These are phyloP conservation scores for Umbelopsis sp. DNA, from an alignment of 192 early-diverging fungal species.

Conservation along the genomic window DNA sequence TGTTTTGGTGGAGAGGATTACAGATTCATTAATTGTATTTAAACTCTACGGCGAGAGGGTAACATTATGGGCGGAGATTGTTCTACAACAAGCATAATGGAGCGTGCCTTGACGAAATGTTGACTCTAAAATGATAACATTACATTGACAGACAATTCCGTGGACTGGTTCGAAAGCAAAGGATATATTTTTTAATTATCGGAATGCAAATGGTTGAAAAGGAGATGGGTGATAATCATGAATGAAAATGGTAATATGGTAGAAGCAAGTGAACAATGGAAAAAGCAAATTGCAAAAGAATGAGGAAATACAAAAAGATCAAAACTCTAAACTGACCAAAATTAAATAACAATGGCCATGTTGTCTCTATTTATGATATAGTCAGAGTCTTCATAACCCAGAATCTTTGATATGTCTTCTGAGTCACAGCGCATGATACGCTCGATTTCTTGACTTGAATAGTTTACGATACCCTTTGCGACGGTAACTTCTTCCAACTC, in stretches of 20 bases:
- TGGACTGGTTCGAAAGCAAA: neutral
- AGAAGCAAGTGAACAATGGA: neutral
- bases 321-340: neutral
- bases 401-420: conserved; percentile 72
- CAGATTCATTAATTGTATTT: too few species aligned
- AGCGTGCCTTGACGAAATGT: too few species aligned
- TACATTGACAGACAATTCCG: neutral
- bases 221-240: neutral
- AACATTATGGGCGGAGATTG: too few species aligned
- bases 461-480: conserved; percentile 91
- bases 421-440: conserved; percentile 86
- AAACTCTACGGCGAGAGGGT: too few species aligned
- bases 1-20: too few species aligned
- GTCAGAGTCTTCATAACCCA: conserved; percentile 92
- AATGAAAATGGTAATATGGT: neutral
- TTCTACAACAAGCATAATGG: too few species aligned
- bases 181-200: neutral
- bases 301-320: neutral
- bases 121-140: neutral
- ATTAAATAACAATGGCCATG: conserved; percentile 64
- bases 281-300: conserved; percentile 18
- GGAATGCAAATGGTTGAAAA: neutral
- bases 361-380: conserved; percentile 90
- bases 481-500: conserved; percentile 63
- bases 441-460: conserved; percentile 79